Evolutionary conservation across 73 alveolate genomes (phyloP).

Genomic region (Paramecium primaurelia): DNA sequence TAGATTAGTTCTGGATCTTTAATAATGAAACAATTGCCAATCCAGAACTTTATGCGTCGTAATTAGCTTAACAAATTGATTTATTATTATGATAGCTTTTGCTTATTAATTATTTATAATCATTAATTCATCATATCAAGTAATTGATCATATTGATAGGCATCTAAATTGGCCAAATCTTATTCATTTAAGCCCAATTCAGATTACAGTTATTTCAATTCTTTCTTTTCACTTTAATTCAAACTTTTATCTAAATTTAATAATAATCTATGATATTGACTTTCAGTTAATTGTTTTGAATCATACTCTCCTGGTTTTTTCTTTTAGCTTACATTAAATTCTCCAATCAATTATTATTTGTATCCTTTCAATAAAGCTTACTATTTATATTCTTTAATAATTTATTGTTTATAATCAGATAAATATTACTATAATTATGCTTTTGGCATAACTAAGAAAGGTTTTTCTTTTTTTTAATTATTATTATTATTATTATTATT

Average conservation of each 20-base stretch:
- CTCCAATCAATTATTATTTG: neutral
- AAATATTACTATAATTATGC: neutral
- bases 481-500: no score
- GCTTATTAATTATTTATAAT: neutral
- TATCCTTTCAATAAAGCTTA: constrained; percentile 38
- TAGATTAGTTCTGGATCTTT: neutral
- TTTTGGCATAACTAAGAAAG: constrained; percentile 43
- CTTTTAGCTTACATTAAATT: neutral
- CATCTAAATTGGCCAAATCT: constrained; percentile 15
- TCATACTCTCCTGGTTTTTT: neutral
- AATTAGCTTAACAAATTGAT: constrained; percentile 23
- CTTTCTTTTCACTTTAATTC: neutral
- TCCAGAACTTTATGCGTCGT: neutral
- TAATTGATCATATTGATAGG: neutral
- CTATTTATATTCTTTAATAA: neutral
- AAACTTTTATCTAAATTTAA: neutral
- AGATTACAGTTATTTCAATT: neutral
- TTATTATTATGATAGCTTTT: neutral
- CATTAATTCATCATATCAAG: neutral
- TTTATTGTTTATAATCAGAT: neutral
- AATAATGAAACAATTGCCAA: neutral
- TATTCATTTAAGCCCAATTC: neutral
- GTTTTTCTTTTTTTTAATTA: neutral
- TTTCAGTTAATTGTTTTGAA: neutral
- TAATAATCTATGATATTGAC: neutral